Percentiles rank a stretch among this genome's conserved stretches.
Conservation (phyloP, 352 stramenopile species). For the Pythium insidiosum region DNA sequence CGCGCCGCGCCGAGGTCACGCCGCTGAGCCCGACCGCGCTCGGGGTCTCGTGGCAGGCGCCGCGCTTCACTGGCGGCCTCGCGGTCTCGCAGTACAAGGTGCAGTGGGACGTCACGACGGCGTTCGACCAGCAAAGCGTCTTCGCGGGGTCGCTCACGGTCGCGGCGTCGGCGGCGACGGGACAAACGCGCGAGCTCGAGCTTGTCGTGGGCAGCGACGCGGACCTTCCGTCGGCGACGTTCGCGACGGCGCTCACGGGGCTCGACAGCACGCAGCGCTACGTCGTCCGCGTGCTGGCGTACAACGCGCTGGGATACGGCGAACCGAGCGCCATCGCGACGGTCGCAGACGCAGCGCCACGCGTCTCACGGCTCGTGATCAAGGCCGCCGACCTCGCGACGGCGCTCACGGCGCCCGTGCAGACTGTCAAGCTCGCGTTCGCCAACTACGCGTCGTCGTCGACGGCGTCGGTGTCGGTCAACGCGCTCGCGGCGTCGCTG, state of each 20-base stretch:
- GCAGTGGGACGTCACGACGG: slow-evolving; percentile 86
- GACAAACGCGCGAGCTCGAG: background rate
- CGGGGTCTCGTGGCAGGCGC: slow-evolving; percentile 69
- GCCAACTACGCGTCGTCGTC: slow-evolving; percentile 27
- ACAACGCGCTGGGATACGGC: slow-evolving; percentile 74
- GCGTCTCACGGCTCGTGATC: slow-evolving; percentile 38
- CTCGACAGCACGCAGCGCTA: slow-evolving; percentile 45
- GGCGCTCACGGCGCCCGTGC: slow-evolving; percentile 15
- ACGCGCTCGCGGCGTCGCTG: slow-evolving; percentile 38
- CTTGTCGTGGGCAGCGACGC: background rate
- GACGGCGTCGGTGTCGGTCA: slow-evolving; percentile 35
- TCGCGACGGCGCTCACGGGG: slow-evolving; percentile 32
- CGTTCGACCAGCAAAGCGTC: slow-evolving; percentile 74
- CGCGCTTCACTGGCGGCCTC: slow-evolving; percentile 60
- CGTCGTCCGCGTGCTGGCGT: slow-evolving; percentile 76
- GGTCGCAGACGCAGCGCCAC: slow-evolving; percentile 38
- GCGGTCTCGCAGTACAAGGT: slow-evolving; percentile 87
- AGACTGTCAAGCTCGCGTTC: slow-evolving; percentile 56
- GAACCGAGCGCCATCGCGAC: slow-evolving; percentile 27
- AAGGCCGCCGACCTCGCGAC: slow-evolving; percentile 21
- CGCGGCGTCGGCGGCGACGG: background rate
- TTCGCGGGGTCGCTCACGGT: slow-evolving; percentile 42
- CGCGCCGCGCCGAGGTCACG: slow-evolving; percentile 21
- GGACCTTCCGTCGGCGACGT: background rate
- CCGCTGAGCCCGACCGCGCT: slow-evolving; percentile 29